Conservation (phyloP, 495 filamentous ascomycete genomes). For the Lichina pygmaea region DNA sequence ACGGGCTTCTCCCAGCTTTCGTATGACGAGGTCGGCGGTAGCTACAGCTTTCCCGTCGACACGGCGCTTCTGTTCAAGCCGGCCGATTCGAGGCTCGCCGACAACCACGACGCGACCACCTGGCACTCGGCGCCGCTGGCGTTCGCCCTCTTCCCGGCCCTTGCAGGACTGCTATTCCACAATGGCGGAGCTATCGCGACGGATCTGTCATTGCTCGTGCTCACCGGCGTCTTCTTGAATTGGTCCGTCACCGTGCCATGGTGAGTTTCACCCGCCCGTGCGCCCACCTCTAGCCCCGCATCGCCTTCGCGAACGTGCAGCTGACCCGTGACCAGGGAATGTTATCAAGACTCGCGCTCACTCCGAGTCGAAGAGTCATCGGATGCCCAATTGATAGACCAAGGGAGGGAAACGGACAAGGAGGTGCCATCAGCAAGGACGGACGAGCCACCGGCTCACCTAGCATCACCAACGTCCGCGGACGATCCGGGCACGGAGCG, state of each 20-base stretch:
- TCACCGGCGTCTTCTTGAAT: slow-evolving; percentile 71
- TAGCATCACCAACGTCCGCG: not conserved
- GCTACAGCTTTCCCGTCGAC: slow-evolving; percentile 43
- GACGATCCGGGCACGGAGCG: not conserved
- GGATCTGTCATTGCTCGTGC: slow-evolving; percentile 49
- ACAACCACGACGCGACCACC: slow-evolving; percentile 22
- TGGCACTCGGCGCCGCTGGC: slow-evolving; percentile 59
- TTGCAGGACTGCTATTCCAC: slow-evolving; percentile 61
- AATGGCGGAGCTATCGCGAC: slow-evolving; percentile 64
- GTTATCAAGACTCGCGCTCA: slow-evolving; percentile 63
- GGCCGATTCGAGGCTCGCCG: slow-evolving; percentile 6
- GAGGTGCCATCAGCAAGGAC: slow-evolving; percentile 3
- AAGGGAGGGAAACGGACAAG: not conserved
- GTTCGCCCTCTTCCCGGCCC: slow-evolving; percentile 59
- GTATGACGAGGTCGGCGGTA: slow-evolving; percentile 35
- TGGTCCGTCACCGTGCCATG: slow-evolving; percentile 84
- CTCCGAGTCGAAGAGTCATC: slow-evolving; percentile 1
- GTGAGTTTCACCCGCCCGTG: slow-evolving; percentile 14
- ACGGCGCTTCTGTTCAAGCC: slow-evolving; percentile 13
- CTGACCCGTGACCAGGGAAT: slow-evolving; percentile 31
- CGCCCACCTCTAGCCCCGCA: too few relatives aligned
- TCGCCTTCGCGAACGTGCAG: not conserved
- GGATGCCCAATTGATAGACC: slow-evolving; percentile 1
- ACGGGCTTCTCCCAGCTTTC: slow-evolving; percentile 49
- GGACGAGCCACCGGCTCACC: not conserved